Evolutionary conservation across 306 rosid species (phyloP), one percentile per base, ranked within the genome.

Genomic region (Gillenia trifoliata): DNA sequence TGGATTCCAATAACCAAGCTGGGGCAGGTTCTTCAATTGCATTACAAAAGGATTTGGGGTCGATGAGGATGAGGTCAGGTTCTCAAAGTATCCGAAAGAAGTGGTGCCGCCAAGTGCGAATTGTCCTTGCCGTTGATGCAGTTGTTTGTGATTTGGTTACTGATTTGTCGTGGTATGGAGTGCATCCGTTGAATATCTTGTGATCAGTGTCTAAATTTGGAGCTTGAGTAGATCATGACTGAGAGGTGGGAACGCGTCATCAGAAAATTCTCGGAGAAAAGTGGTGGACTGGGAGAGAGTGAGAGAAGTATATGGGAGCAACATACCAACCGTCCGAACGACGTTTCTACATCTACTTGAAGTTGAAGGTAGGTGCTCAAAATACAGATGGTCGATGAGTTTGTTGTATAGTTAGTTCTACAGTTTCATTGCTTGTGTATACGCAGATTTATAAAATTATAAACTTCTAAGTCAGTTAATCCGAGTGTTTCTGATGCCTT

Each of bases 81-180:
- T 78, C 92, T 64, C 96, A 81, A 78, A 85, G 86, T 74, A 75
- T 80, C 57, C 94, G 86, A 10, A 86, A 83, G 83, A 89, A 82
- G 77, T 92, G 92, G 96, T 90, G 96, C 90, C 96, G 86, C 75
- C 98, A 90, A 78, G 96, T 92, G 70, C 84, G 91, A 61, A 88
- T 92, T 79, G 89, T 91, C 62, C 89, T 92, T 64, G 98, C 98
- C 31, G 82, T 92, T n/a, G 94, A 90, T 86, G 96, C 89, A 15
- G 96, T 85, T 70, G 85, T 90, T 90, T 66, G 77, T 79, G 70
- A 86, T 92, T 79, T 92, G 98, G 98, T 82, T 90, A 80, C 40
- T 72, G 17, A 77, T 92, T 52, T 92, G 96, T 26, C 72, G 0
- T 10, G 98, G 98, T 64, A 29, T 88, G 68, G 79, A 89, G 63